phyloP scores from a whole-genome alignment of 2,329 filamentous ascomycete species.

The Alternaria hordeiaustralica region DNA sequence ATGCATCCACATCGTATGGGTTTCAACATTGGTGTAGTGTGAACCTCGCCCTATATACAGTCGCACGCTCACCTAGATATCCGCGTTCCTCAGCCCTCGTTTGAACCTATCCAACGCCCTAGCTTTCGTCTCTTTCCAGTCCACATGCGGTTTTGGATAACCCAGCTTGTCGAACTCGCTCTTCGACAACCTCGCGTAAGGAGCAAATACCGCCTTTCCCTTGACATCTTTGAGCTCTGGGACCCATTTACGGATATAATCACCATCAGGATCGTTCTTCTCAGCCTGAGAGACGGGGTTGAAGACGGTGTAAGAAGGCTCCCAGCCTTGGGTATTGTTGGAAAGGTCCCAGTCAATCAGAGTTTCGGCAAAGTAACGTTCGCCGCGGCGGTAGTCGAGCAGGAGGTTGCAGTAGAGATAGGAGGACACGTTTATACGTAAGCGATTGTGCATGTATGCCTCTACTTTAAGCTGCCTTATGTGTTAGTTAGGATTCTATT shows the following conservation, averaged over 20 bases:
- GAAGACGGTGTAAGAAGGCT: constrained; percentile 59
- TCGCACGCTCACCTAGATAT: background rate
- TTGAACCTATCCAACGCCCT: constrained; percentile 54
- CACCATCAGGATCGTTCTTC: constrained; percentile 47
- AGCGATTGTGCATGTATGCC: constrained; percentile 60
- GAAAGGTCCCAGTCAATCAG: constrained; percentile 57
- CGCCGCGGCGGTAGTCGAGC: constrained; percentile 58
- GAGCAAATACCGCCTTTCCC: constrained; percentile 59
- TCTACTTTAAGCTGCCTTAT: constrained; percentile 32
- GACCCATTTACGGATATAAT: constrained; percentile 50
- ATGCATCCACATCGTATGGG: background rate
- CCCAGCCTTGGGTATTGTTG: constrained; percentile 61
- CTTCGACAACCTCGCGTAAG: constrained; percentile 52
- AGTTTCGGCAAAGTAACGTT: constrained; percentile 60
- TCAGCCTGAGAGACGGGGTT: constrained; percentile 51
- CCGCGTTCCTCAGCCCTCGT: constrained; percentile 51
- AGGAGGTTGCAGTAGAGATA: constrained; percentile 59
- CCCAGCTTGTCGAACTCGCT: constrained; percentile 58
- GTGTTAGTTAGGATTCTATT: no score
- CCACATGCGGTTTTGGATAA: constrained; percentile 55
- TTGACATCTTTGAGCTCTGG: constrained; percentile 48
- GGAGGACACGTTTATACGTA: constrained; percentile 58
- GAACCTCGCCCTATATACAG: background rate
- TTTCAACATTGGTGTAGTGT: background rate
- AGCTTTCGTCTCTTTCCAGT: constrained; percentile 53